These are phyloP conservation scores for Aquilaria agallochum DNA, from an alignment of 441 rosid species.

Conservation along the genomic window DNA sequence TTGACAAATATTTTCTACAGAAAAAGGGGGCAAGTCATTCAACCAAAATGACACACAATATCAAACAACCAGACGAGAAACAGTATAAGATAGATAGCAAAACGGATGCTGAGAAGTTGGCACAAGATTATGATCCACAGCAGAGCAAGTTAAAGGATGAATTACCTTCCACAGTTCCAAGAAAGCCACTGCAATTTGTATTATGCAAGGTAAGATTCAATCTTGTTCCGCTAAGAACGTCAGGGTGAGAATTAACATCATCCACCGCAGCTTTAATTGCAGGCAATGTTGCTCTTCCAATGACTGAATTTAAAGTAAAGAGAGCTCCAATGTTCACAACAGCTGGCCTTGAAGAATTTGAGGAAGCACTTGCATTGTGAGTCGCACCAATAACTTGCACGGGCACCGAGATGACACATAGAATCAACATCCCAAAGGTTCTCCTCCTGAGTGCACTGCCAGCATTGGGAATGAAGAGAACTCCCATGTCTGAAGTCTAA, in stretches of 20 bases:
- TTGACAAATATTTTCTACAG: too few relatives aligned
- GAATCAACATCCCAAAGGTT: slow-evolving; percentile 25
- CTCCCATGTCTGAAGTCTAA: slow-evolving; percentile 22
- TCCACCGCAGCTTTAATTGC: slow-evolving; percentile 67
- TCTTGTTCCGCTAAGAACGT: slow-evolving; percentile 46
- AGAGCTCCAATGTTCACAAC: slow-evolving; percentile 63
- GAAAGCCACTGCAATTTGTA: slow-evolving; percentile 85
- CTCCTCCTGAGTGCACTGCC: slow-evolving; percentile 17
- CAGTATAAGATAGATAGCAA: too few relatives aligned
- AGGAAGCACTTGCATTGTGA: slow-evolving; percentile 28
- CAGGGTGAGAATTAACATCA: slow-evolving; percentile 70
- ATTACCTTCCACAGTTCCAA: slow-evolving; percentile 86
- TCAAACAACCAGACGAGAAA: too few relatives aligned
- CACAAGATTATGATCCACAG: too few relatives aligned
- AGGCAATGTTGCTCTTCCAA: slow-evolving; percentile 68
- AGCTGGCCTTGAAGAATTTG: slow-evolving; percentile 36
- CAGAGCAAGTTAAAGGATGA: not conserved
- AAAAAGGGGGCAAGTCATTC: too few relatives aligned
- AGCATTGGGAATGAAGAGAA: slow-evolving; percentile 21
- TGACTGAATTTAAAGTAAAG: slow-evolving; percentile 65
- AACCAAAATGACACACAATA: too few relatives aligned
- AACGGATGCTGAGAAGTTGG: too few relatives aligned
- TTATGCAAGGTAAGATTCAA: slow-evolving; percentile 43
- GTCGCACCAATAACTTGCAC: slow-evolving; percentile 29
- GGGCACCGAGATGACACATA: slow-evolving; percentile 32